Evolutionary conservation across 345 rosid genomes (phyloP), one percentile per base, ranked within the genome.

Genomic region (Camelina laxa): DNA sequence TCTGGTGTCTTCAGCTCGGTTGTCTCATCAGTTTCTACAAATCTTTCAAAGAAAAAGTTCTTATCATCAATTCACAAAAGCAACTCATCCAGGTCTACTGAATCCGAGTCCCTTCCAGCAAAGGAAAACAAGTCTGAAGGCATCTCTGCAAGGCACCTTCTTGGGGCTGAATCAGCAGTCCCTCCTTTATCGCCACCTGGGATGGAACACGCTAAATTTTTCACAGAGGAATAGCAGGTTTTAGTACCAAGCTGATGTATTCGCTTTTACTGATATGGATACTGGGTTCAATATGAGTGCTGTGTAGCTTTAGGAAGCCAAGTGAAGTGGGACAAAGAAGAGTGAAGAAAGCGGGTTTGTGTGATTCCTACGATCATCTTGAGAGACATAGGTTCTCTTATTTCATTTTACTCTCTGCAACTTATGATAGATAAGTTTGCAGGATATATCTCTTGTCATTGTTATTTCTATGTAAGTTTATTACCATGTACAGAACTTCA

Each of bases 111-210:
- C 66, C 82, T 80, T 75, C 81, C 90, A 58, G 83, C 88, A 4
- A 82, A 79, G 64, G 75, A 74, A 60, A 75, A 57, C 48, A 86
- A 85, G 74, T 48, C 62, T 39, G 78, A 82, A 69, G 87, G 82
- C 14, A 51, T 51, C 73, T 73, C 91, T 39, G 88, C 80, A 59
- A 86, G 97, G 78, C 87, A 75, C 80, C 79, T 85, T 64, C 79
- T 90, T 70, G 85, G 73, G 27, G 14, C 76, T 36, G 80, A 73
- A 49, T 71, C 73, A n/a, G 97, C 98, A 17, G 68, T 90, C 70
- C 99, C 97, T 55, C 99, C 97, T 13, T 59, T 75, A 54, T 82
- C 99, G 3, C 90, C 97, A 24, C 98, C 97, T 10, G 87, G 86
- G 58, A 73, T 75, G 48, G 83, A 82, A 50, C 75, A 55, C 21